Conservation (phyloP, 2,329 filamentous ascomycete genomes). For the Geosmithia morbida region DNA sequence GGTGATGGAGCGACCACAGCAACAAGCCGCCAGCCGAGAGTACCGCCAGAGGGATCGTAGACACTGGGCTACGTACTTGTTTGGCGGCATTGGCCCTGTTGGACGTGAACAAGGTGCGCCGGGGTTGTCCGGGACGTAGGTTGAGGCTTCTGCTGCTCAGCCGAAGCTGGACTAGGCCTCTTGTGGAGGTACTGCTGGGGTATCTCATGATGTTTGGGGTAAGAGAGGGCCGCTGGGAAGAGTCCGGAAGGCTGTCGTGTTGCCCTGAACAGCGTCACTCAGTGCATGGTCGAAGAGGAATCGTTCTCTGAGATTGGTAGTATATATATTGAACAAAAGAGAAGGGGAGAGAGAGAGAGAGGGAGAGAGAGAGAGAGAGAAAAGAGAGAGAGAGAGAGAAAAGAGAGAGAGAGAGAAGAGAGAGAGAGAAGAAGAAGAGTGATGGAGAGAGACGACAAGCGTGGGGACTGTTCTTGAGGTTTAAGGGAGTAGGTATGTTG, state of each 20-base stretch:
- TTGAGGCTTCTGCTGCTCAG: not conserved
- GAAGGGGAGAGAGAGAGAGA: not conserved
- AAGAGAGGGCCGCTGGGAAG: not conserved
- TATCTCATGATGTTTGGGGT: not conserved
- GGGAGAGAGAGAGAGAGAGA: not conserved
- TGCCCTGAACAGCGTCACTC: not conserved
- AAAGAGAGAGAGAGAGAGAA: not conserved
- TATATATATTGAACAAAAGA: too few relatives aligned
- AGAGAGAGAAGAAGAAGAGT: not conserved
- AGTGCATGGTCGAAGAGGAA: too few relatives aligned
- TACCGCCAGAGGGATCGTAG: not conserved
- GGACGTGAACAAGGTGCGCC: constrained; percentile 6
- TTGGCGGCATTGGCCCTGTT: constrained; percentile 2
- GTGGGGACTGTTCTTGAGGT: too few relatives aligned
- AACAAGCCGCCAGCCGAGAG: not conserved
- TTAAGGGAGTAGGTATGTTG: too few relatives aligned
- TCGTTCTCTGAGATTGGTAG: too few relatives aligned
- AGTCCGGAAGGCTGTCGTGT: not conserved
- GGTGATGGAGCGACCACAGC: constrained; percentile 2
- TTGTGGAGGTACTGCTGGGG: constrained; percentile 2
- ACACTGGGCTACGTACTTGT: not conserved
- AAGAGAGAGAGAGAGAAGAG: not conserved
- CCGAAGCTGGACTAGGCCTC: constrained; percentile 3
- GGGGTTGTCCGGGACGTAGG: constrained; percentile 5
- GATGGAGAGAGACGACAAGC: not conserved